Base-by-base conservation (phyloP, 352 stramenopile genomes). In the Pythium monospermum region DNA sequence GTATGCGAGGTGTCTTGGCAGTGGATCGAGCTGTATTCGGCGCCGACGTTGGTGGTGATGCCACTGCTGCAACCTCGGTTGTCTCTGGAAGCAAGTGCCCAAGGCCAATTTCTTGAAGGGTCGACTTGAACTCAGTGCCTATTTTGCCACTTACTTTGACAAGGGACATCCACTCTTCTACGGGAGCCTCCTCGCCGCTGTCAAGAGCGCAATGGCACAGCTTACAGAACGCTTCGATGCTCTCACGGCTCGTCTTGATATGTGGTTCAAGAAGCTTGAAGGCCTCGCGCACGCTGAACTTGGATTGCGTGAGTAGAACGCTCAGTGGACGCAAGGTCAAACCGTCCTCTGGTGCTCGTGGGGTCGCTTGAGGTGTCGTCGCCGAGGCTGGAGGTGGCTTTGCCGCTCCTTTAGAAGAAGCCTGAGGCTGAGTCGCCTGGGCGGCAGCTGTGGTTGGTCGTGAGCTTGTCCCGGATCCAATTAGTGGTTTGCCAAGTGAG, bases 91-190 rank as follows among this genome's bases (percentile, higher is more conserved):
- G 38, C 38, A 85, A 41, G 1, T 62, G 18, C 4, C 41, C 59
- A 2, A 68, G 66, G 16, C 73, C 75, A 28, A 71, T 27, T 21
- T 38, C 43, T 19, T 6, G 41, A 3, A 87, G 31, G 2, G 49
- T 59, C 6, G 19, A 32, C 41, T 73, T 73, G 45, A 85, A 84
- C 8, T 66, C 48, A 6, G 49, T 54, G 44, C 74, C 79, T 11
- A 69, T 53, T 4, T 36, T 52, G 3, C 74, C 73, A 6, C 46
- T 30, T 1, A 87, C 38, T 37, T 84, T 87, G n/a, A 78, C n/a
- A 3, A 35, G 19, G 16, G 28, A 21, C 11, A 64, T 33, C 46
- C 47, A 61, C 31, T 68, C 49, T 21, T 68, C 49, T 4, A 61
- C 19, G 6, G 18, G 32, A 3, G 26, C 23, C 18, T 64, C 53